Conservation (phyloP, 768 basidiomycete species). For the Auricularia sp. region DNA sequence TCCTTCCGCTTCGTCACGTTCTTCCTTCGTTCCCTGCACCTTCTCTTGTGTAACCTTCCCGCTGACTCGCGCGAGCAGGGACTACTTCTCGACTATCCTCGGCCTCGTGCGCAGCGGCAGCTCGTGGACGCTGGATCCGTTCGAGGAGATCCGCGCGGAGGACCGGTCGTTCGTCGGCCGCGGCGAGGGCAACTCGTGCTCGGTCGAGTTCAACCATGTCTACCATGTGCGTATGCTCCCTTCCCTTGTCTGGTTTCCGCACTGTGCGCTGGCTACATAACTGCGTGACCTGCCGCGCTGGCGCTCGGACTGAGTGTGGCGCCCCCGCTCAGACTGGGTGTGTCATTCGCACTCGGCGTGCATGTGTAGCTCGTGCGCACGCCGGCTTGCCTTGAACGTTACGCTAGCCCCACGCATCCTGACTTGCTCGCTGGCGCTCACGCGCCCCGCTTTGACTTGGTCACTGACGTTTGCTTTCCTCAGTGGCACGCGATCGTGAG, state of each 20-base stretch:
- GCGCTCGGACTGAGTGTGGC: conserved; percentile 7
- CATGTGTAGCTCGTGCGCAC: too few species aligned
- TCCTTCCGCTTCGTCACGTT: too few species aligned
- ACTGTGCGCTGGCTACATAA: background rate
- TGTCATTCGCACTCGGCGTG: too few species aligned
- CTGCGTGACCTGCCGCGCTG: background rate
- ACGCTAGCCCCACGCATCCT: too few species aligned
- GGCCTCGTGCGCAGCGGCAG: conserved; percentile 69
- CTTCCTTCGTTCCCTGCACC: conserved; percentile 2
- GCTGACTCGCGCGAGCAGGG: conserved; percentile 15
- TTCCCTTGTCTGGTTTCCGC: background rate
- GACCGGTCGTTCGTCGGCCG: conserved; percentile 27
- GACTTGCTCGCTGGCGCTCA: too few species aligned
- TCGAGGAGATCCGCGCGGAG: conserved; percentile 28
- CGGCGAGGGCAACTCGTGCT: conserved; percentile 66
- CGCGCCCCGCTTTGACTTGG: background rate
- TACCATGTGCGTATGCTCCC: conserved; percentile 24
- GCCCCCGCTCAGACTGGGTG: too few species aligned
- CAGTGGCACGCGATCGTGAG: conserved; percentile 58
- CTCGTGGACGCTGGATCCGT: conserved; percentile 64
- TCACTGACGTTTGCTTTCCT: conserved; percentile 9
- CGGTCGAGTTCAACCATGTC: conserved; percentile 51
- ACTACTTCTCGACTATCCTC: conserved; percentile 72
- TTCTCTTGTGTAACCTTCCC: background rate
- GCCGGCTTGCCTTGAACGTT: too few species aligned